Conservation (phyloP, 2,329 filamentous ascomycete species). For the Colletotrichum viniferum region DNA sequence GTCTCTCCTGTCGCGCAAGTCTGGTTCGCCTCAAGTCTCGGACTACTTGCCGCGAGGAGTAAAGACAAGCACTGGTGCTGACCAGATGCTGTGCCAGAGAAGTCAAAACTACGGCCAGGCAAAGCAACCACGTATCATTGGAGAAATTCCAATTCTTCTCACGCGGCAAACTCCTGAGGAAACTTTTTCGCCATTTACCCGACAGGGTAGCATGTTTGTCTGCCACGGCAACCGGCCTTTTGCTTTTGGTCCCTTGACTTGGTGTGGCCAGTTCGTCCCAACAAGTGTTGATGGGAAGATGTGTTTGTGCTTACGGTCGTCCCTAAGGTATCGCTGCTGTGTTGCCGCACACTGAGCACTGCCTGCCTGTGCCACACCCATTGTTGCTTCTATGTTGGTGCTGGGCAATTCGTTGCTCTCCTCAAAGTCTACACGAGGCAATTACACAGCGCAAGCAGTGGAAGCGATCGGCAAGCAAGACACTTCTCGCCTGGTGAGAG, state of each 20-base stretch:
- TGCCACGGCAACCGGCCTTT: not conserved
- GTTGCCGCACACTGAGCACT: not conserved
- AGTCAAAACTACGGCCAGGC: not conserved
- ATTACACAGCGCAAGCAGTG: not conserved
- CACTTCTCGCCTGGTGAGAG: not conserved
- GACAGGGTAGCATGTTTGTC: not conserved
- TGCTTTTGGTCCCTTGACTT: not conserved
- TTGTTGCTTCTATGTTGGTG: not conserved
- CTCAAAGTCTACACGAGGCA: not conserved
- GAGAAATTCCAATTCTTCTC: not conserved
- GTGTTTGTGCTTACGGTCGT: not conserved
- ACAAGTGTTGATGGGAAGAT: not conserved
- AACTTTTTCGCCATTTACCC: not conserved
- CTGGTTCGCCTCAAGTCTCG: not conserved
- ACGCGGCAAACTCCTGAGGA: not conserved
- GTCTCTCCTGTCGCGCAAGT: not conserved
- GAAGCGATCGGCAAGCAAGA: not conserved
- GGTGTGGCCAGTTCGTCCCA: not conserved
- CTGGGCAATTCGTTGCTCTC: not conserved
- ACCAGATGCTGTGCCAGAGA: not conserved
- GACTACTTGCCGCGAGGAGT: not conserved
- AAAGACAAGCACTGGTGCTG: not conserved
- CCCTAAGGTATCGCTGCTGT: not conserved
- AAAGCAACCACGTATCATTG: not conserved
- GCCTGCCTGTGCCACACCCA: not conserved